These are phyloP conservation scores for Sphaerobolus stellatus DNA, from an alignment of 1,284 basidiomycete genomes.

Conservation along the genomic window DNA sequence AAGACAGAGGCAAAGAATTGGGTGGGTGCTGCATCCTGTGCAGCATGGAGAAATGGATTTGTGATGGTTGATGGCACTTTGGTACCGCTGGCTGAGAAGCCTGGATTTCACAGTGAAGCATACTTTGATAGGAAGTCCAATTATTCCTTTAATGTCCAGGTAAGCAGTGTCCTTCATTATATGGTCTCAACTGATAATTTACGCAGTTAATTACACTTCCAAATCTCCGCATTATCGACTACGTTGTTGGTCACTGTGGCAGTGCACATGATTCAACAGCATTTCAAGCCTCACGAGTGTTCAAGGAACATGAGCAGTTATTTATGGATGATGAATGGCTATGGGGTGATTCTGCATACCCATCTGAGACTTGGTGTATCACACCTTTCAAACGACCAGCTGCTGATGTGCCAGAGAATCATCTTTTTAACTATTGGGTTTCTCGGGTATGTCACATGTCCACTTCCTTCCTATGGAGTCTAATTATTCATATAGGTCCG, in stretches of 20 bases:
- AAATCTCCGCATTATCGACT: neutral
- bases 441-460: neutral
- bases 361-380: neutral
- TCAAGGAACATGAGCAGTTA: constrained; percentile 1
- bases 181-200: neutral
- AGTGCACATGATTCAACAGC: constrained; percentile 21
- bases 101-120: constrained; percentile 32
- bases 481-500: neutral
- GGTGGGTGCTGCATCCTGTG: constrained; percentile 32
- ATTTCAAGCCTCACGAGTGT: constrained; percentile 14
- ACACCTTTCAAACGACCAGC: constrained; percentile 27
- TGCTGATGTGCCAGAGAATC: too few species aligned
- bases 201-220: neutral
- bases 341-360: constrained; percentile 3
- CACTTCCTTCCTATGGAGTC: neutral
- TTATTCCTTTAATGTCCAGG: constrained; percentile 37
- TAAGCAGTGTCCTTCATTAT: constrained; percentile 13
- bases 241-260: neutral
- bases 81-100: constrained; percentile 32
- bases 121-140: constrained; percentile 40
- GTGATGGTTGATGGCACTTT: constrained; percentile 41
- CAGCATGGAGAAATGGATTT: constrained; percentile 35
- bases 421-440: too few species aligned
- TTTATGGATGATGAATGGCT: neutral
- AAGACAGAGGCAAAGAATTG: constrained; percentile 18